phyloP scores from a whole-genome alignment of 208 protist species.

The Wallacemonas sp. region DNA sequence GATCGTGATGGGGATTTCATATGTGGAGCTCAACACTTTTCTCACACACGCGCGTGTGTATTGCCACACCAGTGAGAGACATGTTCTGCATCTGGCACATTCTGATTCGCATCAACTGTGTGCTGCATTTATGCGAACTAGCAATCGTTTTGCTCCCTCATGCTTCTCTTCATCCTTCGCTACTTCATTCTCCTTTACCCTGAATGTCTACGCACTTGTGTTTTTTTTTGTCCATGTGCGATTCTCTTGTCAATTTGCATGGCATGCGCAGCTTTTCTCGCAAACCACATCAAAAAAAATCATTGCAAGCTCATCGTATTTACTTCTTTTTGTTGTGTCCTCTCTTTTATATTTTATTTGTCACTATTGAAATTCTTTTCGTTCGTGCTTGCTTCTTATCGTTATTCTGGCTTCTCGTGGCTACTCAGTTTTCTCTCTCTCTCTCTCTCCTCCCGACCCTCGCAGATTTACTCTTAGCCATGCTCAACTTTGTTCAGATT shows the following conservation, averaged over 20 bases:
- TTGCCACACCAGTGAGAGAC: too few species aligned
- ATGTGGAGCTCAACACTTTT: too few species aligned
- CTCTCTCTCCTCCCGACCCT: too few species aligned
- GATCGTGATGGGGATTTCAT: too few species aligned
- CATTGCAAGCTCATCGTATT: not conserved
- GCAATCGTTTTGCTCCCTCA: not conserved
- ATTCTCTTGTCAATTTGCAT: too few species aligned
- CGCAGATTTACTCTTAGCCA: too few species aligned
- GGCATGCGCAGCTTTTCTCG: not conserved
- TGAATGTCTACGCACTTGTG: not conserved
- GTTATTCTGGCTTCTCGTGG: not conserved
- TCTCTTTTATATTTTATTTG: not conserved
- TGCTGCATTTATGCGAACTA: too few species aligned
- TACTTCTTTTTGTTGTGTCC: not conserved
- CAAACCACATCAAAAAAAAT: not conserved
- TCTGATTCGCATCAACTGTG: too few species aligned
- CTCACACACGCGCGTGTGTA: too few species aligned
- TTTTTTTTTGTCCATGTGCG: slow-evolving; percentile 16
- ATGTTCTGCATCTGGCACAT: too few species aligned
- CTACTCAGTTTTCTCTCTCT: too few species aligned
- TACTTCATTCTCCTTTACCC: not conserved
- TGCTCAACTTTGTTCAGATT: slow-evolving; percentile 8
- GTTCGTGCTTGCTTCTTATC: not conserved
- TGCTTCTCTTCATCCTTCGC: not conserved
- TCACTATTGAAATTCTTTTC: not conserved